phyloP scores from a whole-genome alignment of 2,329 filamentous ascomycete genomes.

The Fusarium solani-melongenae region DNA sequence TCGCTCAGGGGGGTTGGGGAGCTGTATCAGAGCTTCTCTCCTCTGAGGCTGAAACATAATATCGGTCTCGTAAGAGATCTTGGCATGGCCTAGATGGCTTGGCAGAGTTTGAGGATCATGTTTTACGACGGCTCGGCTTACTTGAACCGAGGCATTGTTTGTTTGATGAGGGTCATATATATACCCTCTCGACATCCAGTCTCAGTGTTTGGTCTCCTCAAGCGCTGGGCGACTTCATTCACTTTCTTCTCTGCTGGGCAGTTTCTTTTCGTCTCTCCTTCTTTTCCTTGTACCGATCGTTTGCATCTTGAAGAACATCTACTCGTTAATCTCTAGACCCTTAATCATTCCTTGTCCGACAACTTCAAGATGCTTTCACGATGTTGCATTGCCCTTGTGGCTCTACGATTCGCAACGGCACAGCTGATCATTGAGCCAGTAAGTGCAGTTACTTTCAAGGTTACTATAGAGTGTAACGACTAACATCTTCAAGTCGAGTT shows the following conservation, averaged over 20 bases:
- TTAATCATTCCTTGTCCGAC: not conserved
- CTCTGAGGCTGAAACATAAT: not conserved
- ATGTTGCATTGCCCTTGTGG: not conserved
- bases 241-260: slow-evolving; percentile 7
- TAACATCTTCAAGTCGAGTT: not conserved
- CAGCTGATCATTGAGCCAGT: not conserved
- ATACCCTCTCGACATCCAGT: not conserved
- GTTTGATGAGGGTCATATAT: not conserved
- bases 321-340: not conserved
- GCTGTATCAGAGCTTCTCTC: not conserved
- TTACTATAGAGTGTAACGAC: no score
- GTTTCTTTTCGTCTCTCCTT: not conserved
- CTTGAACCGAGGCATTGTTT: not conserved
- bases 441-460: not conserved
- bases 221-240: slow-evolving; percentile 7
- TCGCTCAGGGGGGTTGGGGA: not conserved
- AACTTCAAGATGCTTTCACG: not conserved
- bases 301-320: not conserved
- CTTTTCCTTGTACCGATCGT: not conserved
- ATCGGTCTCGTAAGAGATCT: not conserved
- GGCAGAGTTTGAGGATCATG: not conserved
- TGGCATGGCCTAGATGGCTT: not conserved
- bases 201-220: not conserved
- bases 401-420: not conserved
- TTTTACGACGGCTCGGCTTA: not conserved